These are phyloP conservation scores for Chalara sp. DNA, from an alignment of 2,329 filamentous ascomycete species.

Conservation along the genomic window DNA sequence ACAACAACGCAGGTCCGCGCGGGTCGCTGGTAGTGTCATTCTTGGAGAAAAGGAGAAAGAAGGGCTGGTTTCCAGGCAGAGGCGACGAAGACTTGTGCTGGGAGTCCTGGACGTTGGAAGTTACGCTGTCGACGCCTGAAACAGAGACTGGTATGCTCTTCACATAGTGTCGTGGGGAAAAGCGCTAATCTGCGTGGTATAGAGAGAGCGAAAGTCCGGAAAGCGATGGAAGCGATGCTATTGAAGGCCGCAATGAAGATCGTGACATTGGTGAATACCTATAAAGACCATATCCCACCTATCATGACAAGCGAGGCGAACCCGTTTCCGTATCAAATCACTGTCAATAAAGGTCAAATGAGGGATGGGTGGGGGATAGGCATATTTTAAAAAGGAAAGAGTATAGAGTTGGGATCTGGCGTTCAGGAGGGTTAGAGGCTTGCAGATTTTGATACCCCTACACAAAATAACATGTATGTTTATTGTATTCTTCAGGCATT, in stretches of 20 bases:
- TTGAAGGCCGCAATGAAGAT: conserved; percentile 86
- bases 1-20: conserved; percentile 49
- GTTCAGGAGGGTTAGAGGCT: too few species aligned
- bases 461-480: too few species aligned
- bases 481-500: too few species aligned
- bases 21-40: conserved; percentile 85
- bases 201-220: conserved; percentile 85
- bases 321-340: conserved; percentile 91
- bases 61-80: conserved; percentile 67
- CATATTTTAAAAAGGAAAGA: conserved; percentile 32
- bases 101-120: conserved; percentile 92
- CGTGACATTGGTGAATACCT: conserved; percentile 74
- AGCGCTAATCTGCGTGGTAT: conserved; percentile 2
- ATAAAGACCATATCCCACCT: conserved; percentile 94
- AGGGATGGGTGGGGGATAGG: conserved; percentile 77
- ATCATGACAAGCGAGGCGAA: conserved; percentile 90
- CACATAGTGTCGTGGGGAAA: background rate
- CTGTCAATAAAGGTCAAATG: conserved; percentile 64
- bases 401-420: too few species aligned
- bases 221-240: conserved; percentile 85
- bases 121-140: conserved; percentile 83
- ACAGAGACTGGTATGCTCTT: conserved; percentile 71
- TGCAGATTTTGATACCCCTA: too few species aligned
- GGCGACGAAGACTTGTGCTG: conserved; percentile 92
- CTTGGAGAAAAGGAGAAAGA: conserved; percentile 84